Evolutionary conservation across 192 early-diverging fungal species (phyloP).

Genomic region (Coemansia sp.): DNA sequence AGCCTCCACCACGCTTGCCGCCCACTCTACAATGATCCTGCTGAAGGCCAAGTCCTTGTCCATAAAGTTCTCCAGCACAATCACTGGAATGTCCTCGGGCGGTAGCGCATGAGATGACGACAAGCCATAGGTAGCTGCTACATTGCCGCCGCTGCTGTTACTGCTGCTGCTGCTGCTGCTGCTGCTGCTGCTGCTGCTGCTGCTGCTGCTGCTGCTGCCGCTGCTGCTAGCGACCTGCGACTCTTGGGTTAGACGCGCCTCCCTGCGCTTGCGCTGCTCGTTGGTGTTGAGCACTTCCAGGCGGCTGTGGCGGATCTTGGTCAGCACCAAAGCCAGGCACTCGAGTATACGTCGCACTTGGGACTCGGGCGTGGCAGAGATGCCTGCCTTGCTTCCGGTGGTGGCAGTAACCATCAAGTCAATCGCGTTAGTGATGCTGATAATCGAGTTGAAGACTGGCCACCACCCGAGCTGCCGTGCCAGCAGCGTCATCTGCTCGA

Average conservation of each 20-base stretch:
- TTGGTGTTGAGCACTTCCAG: constrained; percentile 30
- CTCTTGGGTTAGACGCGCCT: not conserved
- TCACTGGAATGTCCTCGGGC: constrained; percentile 73
- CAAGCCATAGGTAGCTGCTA: not conserved
- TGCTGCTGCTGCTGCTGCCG: no score
- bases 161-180: no score
- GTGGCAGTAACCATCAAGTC: constrained; percentile 84
- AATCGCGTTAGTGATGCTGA: constrained; percentile 67
- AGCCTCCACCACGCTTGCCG: constrained; percentile 74
- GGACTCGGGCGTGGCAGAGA: constrained; percentile 77
- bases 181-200: no score
- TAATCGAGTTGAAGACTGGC: constrained; percentile 83
- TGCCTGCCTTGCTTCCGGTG: constrained; percentile 83
- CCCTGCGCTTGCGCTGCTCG: constrained; percentile 30
- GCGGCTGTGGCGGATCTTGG: constrained; percentile 52
- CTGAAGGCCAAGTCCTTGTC: constrained; percentile 64
- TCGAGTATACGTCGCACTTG: constrained; percentile 88
- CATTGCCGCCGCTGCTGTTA: not conserved
- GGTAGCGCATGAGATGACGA: constrained; percentile 15
- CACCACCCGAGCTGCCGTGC: constrained; percentile 88
- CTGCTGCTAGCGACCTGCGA: not conserved
- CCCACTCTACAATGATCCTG: constrained; percentile 77
- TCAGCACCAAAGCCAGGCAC: constrained; percentile 69
- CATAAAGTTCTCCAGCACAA: constrained; percentile 88
- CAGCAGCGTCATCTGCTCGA: constrained; percentile 71